Base-by-base conservation (phyloP, 352 stramenopile species). In the Pythium dissimile region DNA sequence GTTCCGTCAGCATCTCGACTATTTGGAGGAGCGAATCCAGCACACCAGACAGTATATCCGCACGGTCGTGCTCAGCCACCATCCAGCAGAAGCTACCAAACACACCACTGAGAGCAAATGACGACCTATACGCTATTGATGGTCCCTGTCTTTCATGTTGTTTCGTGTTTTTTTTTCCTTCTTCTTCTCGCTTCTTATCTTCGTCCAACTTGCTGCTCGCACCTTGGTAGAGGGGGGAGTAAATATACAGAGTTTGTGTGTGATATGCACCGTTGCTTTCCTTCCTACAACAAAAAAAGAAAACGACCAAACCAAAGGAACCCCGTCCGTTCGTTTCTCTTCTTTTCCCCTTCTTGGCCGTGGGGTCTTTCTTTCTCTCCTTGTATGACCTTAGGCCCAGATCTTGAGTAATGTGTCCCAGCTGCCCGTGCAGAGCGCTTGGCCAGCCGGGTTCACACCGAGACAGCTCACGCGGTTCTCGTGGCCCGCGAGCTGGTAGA, bases 381-480 rank as follows among this genome's bases (percentile, higher is more conserved):
- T 23, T 1, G n/a, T n/a, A n/a, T n/a, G n/a, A n/a, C n/a, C 26
- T 54, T 88, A 98, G 15, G 92, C 90, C 91, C 93, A 98, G 60
- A 99, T 87, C 84, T 99, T 99, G 59, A 99, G 85, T 62, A 98
- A 77, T 50, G 94, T 98, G 77, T 99, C 97, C 97, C 97, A 99
- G 47, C 92, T 98, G 56, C 97, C 97, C 60, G 97, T 99, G 77
- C 95, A 98, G 4, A 99, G 80, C 48, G 94, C 96, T 64, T 98
- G 88, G 20, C 96, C 97, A 28, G 88, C 84, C 3, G 92, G 86
- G 72, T 98, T 98, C 13, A 99, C 89, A 44, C 96, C 96, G 20
- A 99, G 75, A 72, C 97, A 99, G 49, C 92, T 98, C 26, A 99
- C 94, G 34, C 97, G 89, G 71, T 98, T 98, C 62, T 99, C 95